Conservation (phyloP, 139 green algal species). For the Coelastrella sp. region DNA sequence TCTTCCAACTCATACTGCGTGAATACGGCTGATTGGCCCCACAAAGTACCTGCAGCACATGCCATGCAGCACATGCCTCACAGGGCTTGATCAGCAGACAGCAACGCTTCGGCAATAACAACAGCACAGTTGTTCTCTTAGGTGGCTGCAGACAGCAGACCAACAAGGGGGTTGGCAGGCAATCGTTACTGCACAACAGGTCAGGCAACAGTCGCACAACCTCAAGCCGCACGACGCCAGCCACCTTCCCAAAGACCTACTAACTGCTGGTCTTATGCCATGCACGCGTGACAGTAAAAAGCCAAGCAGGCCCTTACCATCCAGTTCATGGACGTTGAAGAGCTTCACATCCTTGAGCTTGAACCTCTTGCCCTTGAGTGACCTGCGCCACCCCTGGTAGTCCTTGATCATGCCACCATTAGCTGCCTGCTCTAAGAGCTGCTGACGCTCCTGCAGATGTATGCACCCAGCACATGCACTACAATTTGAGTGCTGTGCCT, state of each 20-base stretch:
- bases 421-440: constrained; percentile 51
- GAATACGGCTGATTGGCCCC: constrained; percentile 65
- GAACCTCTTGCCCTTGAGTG: constrained; percentile 52
- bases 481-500: neutral
- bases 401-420: neutral
- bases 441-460: constrained; percentile 56
- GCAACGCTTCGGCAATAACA: too few species aligned
- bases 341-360: constrained; percentile 56
- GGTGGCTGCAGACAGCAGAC: neutral
- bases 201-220: neutral
- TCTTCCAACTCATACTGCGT: constrained; percentile 57
- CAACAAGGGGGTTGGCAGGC: neutral
- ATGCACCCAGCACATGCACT: neutral
- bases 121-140: too few species aligned
- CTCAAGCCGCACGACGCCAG: too few species aligned
- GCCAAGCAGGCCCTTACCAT: constrained; percentile 48
- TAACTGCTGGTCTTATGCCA: too few species aligned
- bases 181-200: neutral
- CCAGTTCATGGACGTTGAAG: constrained; percentile 55
- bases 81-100: neutral
- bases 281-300: too few species aligned
- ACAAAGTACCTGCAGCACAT: constrained; percentile 41
- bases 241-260: too few species aligned
- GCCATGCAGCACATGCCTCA: neutral
- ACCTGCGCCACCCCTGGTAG: constrained; percentile 51